These are phyloP conservation scores for Termitomyces bulborhizus DNA, from an alignment of 768 basidiomycete genomes.

Conservation along the genomic window DNA sequence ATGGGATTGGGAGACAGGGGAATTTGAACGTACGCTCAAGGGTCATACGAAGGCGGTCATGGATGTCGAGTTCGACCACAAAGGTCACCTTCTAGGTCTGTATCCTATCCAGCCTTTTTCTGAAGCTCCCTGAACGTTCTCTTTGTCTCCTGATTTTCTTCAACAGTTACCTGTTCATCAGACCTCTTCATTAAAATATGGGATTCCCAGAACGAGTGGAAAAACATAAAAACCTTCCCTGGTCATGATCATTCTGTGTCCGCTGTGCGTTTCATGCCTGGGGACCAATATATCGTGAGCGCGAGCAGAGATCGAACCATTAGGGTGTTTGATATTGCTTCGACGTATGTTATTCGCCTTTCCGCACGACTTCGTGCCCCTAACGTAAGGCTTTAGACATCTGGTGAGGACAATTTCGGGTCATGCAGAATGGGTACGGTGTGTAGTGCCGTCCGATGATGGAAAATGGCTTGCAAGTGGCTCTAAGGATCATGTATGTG, in stretches of 20 bases:
- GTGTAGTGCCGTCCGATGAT: constrained; percentile 59
- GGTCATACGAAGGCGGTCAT: constrained; percentile 87
- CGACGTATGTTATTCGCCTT: constrained; percentile 50
- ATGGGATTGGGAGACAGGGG: constrained; percentile 96
- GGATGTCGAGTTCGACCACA: constrained; percentile 85
- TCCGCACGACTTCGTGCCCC: not conserved
- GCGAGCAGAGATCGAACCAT: constrained; percentile 87
- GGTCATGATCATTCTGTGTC: constrained; percentile 93
- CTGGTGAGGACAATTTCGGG: constrained; percentile 70
- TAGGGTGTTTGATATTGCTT: constrained; percentile 79
- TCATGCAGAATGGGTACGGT: constrained; percentile 85
- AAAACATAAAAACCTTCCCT: constrained; percentile 78
- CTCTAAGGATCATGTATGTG: constrained; percentile 79
- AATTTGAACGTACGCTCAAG: constrained; percentile 87
- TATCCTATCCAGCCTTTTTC: constrained; percentile 1
- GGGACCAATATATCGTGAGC: constrained; percentile 78
- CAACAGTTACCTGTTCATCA: constrained; percentile 58
- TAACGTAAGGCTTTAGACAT: constrained; percentile 39
- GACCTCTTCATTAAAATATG: constrained; percentile 91
- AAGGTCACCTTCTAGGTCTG: constrained; percentile 76
- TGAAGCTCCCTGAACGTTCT: not conserved
- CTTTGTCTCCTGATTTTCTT: not conserved
- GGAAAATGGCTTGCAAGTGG: constrained; percentile 72
- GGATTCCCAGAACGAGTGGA: constrained; percentile 88
- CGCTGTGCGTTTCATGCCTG: constrained; percentile 77